phyloP scores from a whole-genome alignment of 2,329 filamentous ascomycete species.

The Penicillium aurantiogriseum region DNA sequence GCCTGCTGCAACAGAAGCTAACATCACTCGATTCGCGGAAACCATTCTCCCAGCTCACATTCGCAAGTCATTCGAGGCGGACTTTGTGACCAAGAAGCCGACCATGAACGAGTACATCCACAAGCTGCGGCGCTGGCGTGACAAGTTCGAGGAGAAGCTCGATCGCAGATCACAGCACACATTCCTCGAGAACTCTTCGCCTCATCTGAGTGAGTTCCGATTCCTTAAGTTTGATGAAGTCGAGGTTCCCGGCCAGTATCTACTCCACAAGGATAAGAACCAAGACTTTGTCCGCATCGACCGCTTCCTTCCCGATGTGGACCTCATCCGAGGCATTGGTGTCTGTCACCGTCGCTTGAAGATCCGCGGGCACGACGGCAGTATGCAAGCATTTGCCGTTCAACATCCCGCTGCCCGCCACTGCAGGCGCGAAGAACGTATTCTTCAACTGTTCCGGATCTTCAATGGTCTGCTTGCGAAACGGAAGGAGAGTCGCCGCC shows the following conservation, averaged over 20 bases:
- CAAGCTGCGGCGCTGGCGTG: slow-evolving; percentile 91
- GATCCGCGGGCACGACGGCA: slow-evolving; percentile 96
- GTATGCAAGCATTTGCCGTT: slow-evolving; percentile 92
- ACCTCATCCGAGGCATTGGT: slow-evolving; percentile 85
- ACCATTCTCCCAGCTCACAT: slow-evolving; percentile 94
- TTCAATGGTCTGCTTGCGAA: slow-evolving; percentile 90
- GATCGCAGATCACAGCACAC: slow-evolving; percentile 74
- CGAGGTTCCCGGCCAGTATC: slow-evolving; percentile 93
- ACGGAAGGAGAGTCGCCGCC: slow-evolving; percentile 89
- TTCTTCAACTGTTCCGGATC: slow-evolving; percentile 93
- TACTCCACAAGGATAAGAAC: slow-evolving; percentile 98
- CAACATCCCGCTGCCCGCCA: slow-evolving; percentile 93
- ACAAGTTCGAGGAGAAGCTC: slow-evolving; percentile 96
- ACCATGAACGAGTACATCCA: slow-evolving; percentile 99
- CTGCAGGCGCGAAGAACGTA: slow-evolving; percentile 89
- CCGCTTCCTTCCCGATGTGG: slow-evolving; percentile 90
- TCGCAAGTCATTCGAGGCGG: slow-evolving; percentile 92
- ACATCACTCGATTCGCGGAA: slow-evolving; percentile 94
- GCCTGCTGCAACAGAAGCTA: slow-evolving; percentile 84
- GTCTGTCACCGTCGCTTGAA: slow-evolving; percentile 89
- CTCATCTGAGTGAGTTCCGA: slow-evolving; percentile 90
- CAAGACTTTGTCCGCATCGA: slow-evolving; percentile 98
- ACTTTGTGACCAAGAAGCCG: slow-evolving; percentile 92
- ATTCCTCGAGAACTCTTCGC: slow-evolving; percentile 80
- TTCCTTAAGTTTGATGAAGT: slow-evolving; percentile 99